Evolutionary conservation across 257 asterid genomes (phyloP).

Genomic region (Petunia axillaris): DNA sequence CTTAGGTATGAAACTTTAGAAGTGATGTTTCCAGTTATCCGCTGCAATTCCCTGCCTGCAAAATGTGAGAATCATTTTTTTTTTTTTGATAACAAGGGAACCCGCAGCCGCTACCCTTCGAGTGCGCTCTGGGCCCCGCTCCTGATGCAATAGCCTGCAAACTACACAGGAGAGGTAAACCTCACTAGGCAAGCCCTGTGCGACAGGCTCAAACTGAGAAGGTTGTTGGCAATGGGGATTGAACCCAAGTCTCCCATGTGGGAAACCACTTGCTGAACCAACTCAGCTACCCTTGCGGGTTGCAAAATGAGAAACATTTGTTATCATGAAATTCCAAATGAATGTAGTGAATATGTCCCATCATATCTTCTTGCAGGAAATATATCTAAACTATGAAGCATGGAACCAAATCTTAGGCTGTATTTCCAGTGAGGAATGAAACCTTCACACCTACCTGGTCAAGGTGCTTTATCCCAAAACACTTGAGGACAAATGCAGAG

Average conservation of each 20-base stretch:
- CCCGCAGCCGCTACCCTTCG: no score
- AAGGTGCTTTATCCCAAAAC: neutral
- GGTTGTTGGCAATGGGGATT: no score
- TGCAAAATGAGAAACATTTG: constrained; percentile 23
- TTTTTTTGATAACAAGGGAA: no score
- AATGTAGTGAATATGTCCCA: constrained; percentile 6
- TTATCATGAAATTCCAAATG: constrained; percentile 19
- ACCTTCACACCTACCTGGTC: neutral
- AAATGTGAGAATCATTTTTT: constrained; percentile 69
- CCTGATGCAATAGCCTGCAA: no score
- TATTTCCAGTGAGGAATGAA: neutral
- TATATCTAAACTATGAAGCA: neutral
- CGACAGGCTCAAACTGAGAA: no score
- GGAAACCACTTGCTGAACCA: no score
- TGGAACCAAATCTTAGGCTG: neutral
- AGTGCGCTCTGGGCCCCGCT: no score
- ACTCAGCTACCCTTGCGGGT: no score
- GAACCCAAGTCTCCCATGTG: no score
- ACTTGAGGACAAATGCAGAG: neutral
- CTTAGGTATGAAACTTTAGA: constrained; percentile 76
- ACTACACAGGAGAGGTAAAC: no score
- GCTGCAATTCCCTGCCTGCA: constrained; percentile 98
- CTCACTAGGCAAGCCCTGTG: no score
- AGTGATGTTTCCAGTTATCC: constrained; percentile 68
- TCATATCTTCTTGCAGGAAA: constrained; percentile 17